These are phyloP conservation scores for Polytolypa hystricis DNA, from an alignment of 2,329 filamentous ascomycete species.

Conservation along the genomic window DNA sequence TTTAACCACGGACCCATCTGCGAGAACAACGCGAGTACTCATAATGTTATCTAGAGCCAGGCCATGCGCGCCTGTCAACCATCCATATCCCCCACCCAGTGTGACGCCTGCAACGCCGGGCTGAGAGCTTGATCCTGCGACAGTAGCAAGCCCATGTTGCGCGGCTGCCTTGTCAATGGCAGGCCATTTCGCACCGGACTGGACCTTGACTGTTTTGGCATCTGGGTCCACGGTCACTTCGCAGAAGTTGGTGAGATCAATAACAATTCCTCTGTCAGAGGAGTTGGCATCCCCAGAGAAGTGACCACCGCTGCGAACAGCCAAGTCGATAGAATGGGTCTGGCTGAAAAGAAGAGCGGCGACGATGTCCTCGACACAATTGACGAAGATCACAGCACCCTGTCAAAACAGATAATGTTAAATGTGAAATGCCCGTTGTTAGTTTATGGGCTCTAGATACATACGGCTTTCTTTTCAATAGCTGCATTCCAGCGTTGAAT, in stretches of 20 bases:
- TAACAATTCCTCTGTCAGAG: slow-evolving; percentile 42
- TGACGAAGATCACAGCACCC: neutral
- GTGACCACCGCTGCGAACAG: slow-evolving; percentile 47
- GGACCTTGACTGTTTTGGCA: slow-evolving; percentile 36
- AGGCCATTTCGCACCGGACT: slow-evolving; percentile 44
- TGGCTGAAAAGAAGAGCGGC: slow-evolving; percentile 36
- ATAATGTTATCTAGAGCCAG: slow-evolving; percentile 43
- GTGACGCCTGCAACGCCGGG: slow-evolving; percentile 47
- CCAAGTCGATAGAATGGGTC: slow-evolving; percentile 38
- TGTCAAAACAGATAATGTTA: no score
- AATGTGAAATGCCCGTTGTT: neutral
- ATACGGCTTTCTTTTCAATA: slow-evolving; percentile 1
- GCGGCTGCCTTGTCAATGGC: slow-evolving; percentile 44
- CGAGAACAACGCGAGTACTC: slow-evolving; percentile 29
- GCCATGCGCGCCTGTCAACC: slow-evolving; percentile 44
- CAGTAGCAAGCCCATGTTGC: slow-evolving; percentile 44
- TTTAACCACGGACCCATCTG: slow-evolving; percentile 27
- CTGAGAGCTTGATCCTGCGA: slow-evolving; percentile 41
- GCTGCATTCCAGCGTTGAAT: neutral
- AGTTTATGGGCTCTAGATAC: neutral
- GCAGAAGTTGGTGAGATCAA: slow-evolving; percentile 44
- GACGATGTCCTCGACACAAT: neutral
- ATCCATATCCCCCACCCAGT: slow-evolving; percentile 49
- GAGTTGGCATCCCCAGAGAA: slow-evolving; percentile 43
- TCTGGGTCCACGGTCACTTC: slow-evolving; percentile 38